Evolutionary conservation across 257 asterid species (phyloP).

Genomic region (Cinchona pubescens): DNA sequence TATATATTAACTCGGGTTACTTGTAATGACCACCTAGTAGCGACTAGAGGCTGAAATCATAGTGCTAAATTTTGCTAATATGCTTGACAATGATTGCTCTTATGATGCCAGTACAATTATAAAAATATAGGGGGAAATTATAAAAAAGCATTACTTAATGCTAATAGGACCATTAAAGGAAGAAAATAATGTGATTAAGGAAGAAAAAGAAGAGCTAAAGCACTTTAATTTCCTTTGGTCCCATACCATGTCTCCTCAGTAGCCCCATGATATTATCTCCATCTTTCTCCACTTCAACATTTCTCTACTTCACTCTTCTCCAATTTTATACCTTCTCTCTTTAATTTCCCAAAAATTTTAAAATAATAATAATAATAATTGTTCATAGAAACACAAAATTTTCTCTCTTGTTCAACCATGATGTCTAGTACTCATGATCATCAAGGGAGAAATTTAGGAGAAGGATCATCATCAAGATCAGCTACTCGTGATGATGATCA

Average conservation of each 20-base stretch:
- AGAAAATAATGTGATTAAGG: slow-evolving; percentile 49
- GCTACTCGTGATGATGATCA: background rate
- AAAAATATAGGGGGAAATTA: slow-evolving; percentile 15
- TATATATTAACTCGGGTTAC: slow-evolving; percentile 28
- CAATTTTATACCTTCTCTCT: slow-evolving; percentile 6
- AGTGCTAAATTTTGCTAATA: slow-evolving; percentile 31
- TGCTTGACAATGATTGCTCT: slow-evolving; percentile 48
- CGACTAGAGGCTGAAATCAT: slow-evolving; percentile 32
- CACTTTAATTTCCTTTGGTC: slow-evolving; percentile 69
- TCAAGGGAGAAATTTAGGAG: slow-evolving; percentile 35
- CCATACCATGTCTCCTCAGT: slow-evolving; percentile 62
- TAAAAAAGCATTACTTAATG: slow-evolving; percentile 27
- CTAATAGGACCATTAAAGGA: slow-evolving; percentile 56
- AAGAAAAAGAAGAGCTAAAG: slow-evolving; percentile 57
- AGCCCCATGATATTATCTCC: slow-evolving; percentile 48
- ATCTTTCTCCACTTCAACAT: slow-evolving; percentile 17
- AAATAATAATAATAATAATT: no score
- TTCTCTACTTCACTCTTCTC: background rate
- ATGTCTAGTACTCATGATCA: slow-evolving; percentile 41
- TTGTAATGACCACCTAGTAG: slow-evolving; percentile 30
- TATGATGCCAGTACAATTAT: slow-evolving; percentile 29
- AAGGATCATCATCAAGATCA: slow-evolving; percentile 39
- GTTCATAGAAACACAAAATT: background rate
- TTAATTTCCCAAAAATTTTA: slow-evolving; percentile 5
- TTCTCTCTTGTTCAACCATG: slow-evolving; percentile 9